Evolutionary conservation across 768 basidiomycete genomes (phyloP).

Genomic region (Amanita muscaria): DNA sequence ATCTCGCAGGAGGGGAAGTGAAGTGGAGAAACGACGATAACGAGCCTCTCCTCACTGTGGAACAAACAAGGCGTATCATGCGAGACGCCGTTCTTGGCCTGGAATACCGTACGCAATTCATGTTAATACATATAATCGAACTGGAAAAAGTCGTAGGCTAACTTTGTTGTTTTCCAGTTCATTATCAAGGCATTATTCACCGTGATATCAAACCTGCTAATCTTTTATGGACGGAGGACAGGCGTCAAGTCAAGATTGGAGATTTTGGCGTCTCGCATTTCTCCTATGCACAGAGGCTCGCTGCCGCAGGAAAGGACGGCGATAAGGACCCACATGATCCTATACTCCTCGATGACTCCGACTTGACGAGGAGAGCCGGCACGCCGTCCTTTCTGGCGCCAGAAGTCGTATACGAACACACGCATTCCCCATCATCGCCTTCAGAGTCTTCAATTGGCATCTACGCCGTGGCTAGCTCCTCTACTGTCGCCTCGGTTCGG

Average conservation of each 20-base stretch:
- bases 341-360: conserved; percentile 74
- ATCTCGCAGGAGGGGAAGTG: conserved; percentile 90
- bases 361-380: conserved; percentile 85
- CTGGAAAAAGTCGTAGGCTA: conserved; percentile 5
- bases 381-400: conserved; percentile 96
- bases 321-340: conserved; percentile 43
- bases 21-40: conserved; percentile 68
- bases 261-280: conserved; percentile 98
- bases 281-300: conserved; percentile 78
- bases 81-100: conserved; percentile 91
- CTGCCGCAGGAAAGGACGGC: conserved; percentile 45
- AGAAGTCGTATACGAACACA: conserved; percentile 76
- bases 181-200: conserved; percentile 97
- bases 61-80: conserved; percentile 80
- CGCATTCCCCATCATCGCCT: conserved; percentile 18
- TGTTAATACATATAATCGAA: background rate
- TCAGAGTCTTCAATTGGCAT: conserved; percentile 1
- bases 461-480: conserved; percentile 18
- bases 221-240: conserved; percentile 82
- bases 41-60: conserved; percentile 71
- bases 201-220: conserved; percentile 99
- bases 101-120: conserved; percentile 72
- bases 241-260: conserved; percentile 88
- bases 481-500: conserved; percentile 21
- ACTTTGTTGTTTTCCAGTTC: conserved; percentile 47